Evolutionary conservation across 148 eudicot genomes (phyloP), one percentile per base, ranked within the genome.

Genomic region (Vaccinium vitisidaea): DNA sequence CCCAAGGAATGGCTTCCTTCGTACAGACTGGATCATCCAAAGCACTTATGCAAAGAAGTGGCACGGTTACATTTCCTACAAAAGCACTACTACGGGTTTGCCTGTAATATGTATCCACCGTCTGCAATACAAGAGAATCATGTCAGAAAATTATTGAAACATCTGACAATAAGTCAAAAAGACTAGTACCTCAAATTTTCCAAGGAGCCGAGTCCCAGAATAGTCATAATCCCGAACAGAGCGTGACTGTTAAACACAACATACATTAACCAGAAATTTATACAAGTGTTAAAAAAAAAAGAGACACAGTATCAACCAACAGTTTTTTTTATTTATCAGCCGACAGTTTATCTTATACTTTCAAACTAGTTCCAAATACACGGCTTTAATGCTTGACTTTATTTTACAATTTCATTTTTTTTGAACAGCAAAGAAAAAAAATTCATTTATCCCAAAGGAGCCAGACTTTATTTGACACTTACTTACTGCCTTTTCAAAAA

Each of bases 1-100:
- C 99, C 94, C 93, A 97, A 54, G 99, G 96, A 88, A 97, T 95
- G 85, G 98, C 96, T 89, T 97, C 99, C 74, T 85, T 83, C 27
- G 99, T 95, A 86, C 99, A 97, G 79, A 97, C 88, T 69, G 99
- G 99, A 86, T 97, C 99, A 83, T 97, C 99, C 88, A 95, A 81
- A 73, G 98, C 86, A 85, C 90, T 93, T 85, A 97, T 91, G 91
- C 98, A 97, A 85, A 97, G 95, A 83, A 97, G 96, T 65, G 99
- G 99, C 30, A 95, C 92, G 89, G 88, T 91, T 80, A 97, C 96
- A 16, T 91, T 90, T 58, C 91, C 90, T 79, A 95, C 93, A 89
- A 85, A 94, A 78, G 77, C 83, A 69, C 90, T 75, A 88, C 98
- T 91, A 90, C 95, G 92, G 81, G 87, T 81, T 52, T 85, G 92